phyloP scores from a whole-genome alignment of 1,284 basidiomycete genomes.

The Malassezia psittaci region DNA sequence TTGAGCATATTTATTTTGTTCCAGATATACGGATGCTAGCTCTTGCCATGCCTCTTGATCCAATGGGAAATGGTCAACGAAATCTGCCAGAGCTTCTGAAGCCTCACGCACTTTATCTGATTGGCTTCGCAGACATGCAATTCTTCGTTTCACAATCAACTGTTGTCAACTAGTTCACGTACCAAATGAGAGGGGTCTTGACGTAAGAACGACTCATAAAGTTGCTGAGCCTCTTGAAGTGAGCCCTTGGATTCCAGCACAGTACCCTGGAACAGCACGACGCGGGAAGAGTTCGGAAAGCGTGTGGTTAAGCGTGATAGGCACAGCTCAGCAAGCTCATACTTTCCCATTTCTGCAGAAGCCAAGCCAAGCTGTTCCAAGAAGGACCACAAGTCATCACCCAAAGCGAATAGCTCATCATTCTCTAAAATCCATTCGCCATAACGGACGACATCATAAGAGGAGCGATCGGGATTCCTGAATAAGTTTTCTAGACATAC shows the following conservation, averaged over 20 bases:
- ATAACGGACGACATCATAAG: conserved; percentile 61
- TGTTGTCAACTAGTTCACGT: conserved; percentile 49
- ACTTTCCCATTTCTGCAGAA: conserved; percentile 67
- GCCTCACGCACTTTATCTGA: conserved; percentile 51
- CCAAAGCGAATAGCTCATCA: conserved; percentile 51
- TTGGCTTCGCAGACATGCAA: conserved; percentile 54
- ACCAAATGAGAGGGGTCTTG: conserved; percentile 69
- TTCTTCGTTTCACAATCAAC: conserved; percentile 73
- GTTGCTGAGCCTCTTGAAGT: conserved; percentile 53
- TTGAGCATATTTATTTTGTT: conserved; percentile 58
- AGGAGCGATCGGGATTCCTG: conserved; percentile 51
- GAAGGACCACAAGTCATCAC: conserved; percentile 58
- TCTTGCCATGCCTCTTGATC: conserved; percentile 88
- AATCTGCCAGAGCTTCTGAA: conserved; percentile 64
- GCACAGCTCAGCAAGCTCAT: conserved; percentile 73
- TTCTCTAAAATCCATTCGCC: conserved; percentile 56
- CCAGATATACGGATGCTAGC: conserved; percentile 76
- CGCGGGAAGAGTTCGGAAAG: conserved; percentile 73
- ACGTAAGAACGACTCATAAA: conserved; percentile 61
- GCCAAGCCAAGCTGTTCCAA: conserved; percentile 80
- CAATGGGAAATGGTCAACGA: conserved; percentile 84
- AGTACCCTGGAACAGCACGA: conserved; percentile 72
- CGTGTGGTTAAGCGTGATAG: conserved; percentile 59
- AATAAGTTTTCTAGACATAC: background rate
- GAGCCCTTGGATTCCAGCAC: conserved; percentile 64